phyloP scores from a whole-genome alignment of 169 alveolate genomes.

The Plasmodium relictum region DNA sequence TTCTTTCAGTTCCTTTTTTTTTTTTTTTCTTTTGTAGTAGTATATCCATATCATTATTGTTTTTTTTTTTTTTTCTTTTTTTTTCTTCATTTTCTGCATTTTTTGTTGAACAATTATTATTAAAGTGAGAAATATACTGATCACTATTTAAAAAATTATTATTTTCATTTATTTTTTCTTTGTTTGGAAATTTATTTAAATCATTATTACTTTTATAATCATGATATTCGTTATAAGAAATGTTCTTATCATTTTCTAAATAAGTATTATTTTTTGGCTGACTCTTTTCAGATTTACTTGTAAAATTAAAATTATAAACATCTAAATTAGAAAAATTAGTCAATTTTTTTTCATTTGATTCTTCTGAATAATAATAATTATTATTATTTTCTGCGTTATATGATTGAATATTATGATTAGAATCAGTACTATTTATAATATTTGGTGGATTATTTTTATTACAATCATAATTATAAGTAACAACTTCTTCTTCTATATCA shows the following conservation, averaged over 20 bases:
- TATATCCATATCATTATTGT: not conserved
- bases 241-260: conserved; percentile 1
- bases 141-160: too few species aligned
- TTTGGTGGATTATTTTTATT: not conserved
- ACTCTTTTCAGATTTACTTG: too few species aligned
- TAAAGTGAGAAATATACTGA: too few species aligned
- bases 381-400: not conserved
- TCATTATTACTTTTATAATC: not conserved
- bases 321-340: not conserved
- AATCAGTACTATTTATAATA: conserved; percentile 1
- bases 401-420: not conserved
- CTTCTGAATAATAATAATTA: not conserved
- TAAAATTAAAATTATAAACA: not conserved
- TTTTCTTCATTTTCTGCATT: not conserved
- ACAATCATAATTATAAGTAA: conserved; percentile 18
- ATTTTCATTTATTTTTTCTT: too few species aligned
- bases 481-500: conserved; percentile 64
- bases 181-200: not conserved
- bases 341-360: not conserved
- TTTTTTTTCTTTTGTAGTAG: not conserved
- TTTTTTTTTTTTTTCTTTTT: conserved; percentile 2
- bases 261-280: not conserved
- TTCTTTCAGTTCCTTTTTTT: conserved; percentile 12
- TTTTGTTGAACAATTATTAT: not conserved
- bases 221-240: not conserved